A percentile compares a stretch with the other conserved stretches of the same genome.
Evolutionary conservation across 768 basidiomycete genomes (phyloP).

Genomic region (Trametes meyenii): DNA sequence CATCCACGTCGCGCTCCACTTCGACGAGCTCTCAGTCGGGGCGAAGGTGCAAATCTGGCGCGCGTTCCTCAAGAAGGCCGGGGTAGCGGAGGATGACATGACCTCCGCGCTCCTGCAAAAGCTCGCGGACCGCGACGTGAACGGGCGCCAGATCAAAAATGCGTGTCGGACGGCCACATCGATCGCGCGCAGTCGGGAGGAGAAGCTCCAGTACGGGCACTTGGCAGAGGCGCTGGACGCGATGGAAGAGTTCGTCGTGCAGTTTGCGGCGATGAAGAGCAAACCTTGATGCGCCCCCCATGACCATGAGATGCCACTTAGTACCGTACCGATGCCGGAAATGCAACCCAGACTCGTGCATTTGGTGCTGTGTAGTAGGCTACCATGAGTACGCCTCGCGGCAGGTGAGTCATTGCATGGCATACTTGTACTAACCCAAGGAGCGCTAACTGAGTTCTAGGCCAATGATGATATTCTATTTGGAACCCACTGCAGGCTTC

Average conservation of each 20-base stretch:
- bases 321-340: too few relatives aligned
- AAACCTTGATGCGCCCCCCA: too few relatives aligned
- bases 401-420: too few relatives aligned
- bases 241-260: slow-evolving; percentile 48
- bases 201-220: slow-evolving; percentile 49
- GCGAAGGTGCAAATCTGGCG: slow-evolving; percentile 31
- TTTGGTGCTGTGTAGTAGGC: too few relatives aligned
- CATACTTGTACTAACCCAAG: too few relatives aligned
- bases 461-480: too few relatives aligned
- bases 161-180: slow-evolving; percentile 63
- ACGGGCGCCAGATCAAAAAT: slow-evolving; percentile 72
- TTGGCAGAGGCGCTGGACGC: slow-evolving; percentile 61
- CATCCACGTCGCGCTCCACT: slow-evolving; percentile 53
- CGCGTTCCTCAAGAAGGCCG: slow-evolving; percentile 31
- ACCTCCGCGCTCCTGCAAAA: slow-evolving; percentile 41
- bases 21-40: slow-evolving; percentile 30
- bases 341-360: too few relatives aligned
- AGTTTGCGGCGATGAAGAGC: slow-evolving; percentile 20
- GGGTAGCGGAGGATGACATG: slow-evolving; percentile 29
- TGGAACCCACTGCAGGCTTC: too few relatives aligned
- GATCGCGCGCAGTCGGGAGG: slow-evolving; percentile 51
- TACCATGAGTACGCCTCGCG: too few relatives aligned
- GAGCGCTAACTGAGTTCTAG: too few relatives aligned
- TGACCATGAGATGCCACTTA: too few relatives aligned
- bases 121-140: slow-evolving; percentile 54